A percentile compares a stretch with the other conserved stretches of the same genome.
Conservation (phyloP, 1,139 yeast genomes). For the Candida tetrigidarum region DNA sequence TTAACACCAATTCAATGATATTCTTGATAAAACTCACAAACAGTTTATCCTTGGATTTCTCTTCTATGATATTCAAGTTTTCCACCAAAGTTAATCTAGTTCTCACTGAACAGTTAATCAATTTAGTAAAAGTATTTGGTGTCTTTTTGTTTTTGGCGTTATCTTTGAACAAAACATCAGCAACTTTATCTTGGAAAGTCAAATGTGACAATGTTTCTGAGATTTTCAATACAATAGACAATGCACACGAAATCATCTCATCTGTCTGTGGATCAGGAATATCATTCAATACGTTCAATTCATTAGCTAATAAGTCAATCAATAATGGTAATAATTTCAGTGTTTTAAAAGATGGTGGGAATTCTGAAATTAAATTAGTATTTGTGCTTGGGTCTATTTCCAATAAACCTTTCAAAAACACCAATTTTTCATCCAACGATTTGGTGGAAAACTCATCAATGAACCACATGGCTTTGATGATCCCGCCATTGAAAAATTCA, state of each 20-base stretch:
- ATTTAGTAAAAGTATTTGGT: constrained; percentile 45
- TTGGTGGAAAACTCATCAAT: constrained; percentile 86
- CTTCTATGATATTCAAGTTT: constrained; percentile 54
- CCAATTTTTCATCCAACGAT: constrained; percentile 64
- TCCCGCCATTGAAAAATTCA: constrained; percentile 74
- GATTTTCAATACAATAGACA: constrained; percentile 64
- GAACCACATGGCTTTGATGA: constrained; percentile 81
- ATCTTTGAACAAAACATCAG: constrained; percentile 35
- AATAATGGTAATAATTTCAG: constrained; percentile 79
- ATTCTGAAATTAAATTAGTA: constrained; percentile 56
- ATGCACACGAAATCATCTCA: constrained; percentile 52
- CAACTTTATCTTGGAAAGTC: constrained; percentile 75
- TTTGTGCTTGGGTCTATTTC: constrained; percentile 21
- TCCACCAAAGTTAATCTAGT: constrained; percentile 52
- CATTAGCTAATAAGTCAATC: constrained; percentile 45
- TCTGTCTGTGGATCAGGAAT: constrained; percentile 26
- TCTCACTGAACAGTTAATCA: constrained; percentile 37
- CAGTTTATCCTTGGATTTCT: constrained; percentile 55
- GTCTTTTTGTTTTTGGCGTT: constrained; percentile 39
- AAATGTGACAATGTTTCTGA: constrained; percentile 73
- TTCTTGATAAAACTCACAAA: constrained; percentile 38
- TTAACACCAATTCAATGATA: constrained; percentile 32
- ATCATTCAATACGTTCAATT: constrained; percentile 29
- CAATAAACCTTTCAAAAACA: constrained; percentile 69
- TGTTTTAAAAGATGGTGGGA: constrained; percentile 71